Conservation (phyloP, 352 stramenopile species). For the Bremia lactucae region DNA sequence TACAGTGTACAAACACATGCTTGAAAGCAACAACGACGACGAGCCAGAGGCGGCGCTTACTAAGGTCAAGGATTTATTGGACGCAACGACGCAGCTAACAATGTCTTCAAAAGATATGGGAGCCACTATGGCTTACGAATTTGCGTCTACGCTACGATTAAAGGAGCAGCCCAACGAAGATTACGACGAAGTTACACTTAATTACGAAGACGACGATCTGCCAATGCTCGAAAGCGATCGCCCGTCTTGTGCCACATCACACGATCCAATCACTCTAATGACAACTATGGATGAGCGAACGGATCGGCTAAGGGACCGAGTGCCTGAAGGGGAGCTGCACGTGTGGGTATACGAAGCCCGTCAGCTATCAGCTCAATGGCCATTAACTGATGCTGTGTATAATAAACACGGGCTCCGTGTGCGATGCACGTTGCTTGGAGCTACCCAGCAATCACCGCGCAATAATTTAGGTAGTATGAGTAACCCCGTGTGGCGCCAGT, state of each 20-base stretch:
- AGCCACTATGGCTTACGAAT: conserved; percentile 5
- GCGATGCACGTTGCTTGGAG: conserved; percentile 31
- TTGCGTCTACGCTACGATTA: conserved; percentile 9
- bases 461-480: conserved; percentile 30
- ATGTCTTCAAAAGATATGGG: not conserved
- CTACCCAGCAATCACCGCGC: conserved; percentile 31
- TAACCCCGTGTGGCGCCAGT: conserved; percentile 31
- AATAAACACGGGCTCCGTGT: conserved; percentile 33
- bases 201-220: conserved; percentile 15
- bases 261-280: conserved; percentile 5
- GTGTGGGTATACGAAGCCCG: conserved; percentile 45
- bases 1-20: too few relatives aligned
- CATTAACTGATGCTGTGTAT: conserved; percentile 36
- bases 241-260: conserved; percentile 8
- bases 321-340: conserved; percentile 28
- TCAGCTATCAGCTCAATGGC: conserved; percentile 24
- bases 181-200: conserved; percentile 8
- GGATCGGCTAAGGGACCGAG: conserved; percentile 16
- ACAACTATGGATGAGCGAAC: conserved; percentile 8
- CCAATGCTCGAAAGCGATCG: conserved; percentile 25
- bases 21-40: conserved; percentile 20
- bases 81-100: conserved; percentile 2
- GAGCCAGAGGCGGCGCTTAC: conserved; percentile 11
- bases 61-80: conserved; percentile 4
- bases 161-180: conserved; percentile 2